phyloP scores from a whole-genome alignment of 176 grass and related monocot species.

The Chrysopogon serrulatus region DNA sequence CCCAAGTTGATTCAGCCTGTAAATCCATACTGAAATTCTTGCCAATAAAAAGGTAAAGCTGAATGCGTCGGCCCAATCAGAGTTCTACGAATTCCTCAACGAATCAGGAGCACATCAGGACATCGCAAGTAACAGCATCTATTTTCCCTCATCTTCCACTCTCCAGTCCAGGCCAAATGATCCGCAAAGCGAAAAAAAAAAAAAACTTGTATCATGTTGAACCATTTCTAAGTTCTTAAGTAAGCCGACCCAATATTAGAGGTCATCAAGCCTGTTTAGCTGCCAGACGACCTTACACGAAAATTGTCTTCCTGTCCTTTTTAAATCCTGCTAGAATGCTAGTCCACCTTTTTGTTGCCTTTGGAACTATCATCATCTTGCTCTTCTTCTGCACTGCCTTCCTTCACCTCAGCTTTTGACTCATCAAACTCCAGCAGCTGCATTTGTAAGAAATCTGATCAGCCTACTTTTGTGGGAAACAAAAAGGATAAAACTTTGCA shows the following conservation, averaged over 20 bases:
- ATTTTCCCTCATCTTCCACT: not conserved
- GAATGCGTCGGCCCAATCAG: not conserved
- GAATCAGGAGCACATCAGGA: not conserved
- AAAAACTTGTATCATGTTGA: not conserved
- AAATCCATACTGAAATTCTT: not conserved
- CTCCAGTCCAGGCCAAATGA: not conserved
- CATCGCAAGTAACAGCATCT: not conserved
- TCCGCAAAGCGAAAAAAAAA: constrained; percentile 7
- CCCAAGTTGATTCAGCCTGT: not conserved
- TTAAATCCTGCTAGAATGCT: not conserved
- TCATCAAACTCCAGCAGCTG: constrained; percentile 71
- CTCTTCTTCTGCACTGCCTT: not conserved
- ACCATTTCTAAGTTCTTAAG: constrained; percentile 14
- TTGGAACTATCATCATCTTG: not conserved
- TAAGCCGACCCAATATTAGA: constrained; percentile 6
- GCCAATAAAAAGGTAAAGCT: not conserved
- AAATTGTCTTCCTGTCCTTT: not conserved
- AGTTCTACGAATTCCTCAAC: not conserved
- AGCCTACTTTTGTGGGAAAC: too few species aligned
- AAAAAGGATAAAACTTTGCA: not conserved
- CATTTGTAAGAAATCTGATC: not conserved
- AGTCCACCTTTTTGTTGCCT: constrained; percentile 32
- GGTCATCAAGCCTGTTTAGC: not conserved
- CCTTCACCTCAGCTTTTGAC: constrained; percentile 38
- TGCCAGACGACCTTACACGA: not conserved